phyloP scores from a whole-genome alignment of 2,329 filamentous ascomycete genomes.

The Penicillium sp. region DNA sequence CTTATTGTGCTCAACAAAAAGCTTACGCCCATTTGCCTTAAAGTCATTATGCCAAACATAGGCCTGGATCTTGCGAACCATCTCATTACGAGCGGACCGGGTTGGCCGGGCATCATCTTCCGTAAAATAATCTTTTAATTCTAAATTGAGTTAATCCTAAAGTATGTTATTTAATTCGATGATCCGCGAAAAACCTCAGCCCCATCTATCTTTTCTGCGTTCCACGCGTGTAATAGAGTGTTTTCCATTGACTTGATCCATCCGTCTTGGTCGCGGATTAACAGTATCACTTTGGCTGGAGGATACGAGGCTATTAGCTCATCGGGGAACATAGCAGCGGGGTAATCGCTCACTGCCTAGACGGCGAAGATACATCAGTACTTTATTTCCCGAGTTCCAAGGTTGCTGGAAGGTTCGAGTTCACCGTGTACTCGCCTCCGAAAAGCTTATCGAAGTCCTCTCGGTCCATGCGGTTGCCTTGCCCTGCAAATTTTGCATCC shows the following conservation, averaged over 20 bases:
- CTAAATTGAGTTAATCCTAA: too few relatives aligned
- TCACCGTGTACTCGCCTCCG: background rate
- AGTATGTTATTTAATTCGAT: too few relatives aligned
- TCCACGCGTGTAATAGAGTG: background rate
- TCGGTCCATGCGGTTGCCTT: background rate
- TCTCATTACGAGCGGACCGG: background rate
- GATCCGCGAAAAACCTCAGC: too few relatives aligned
- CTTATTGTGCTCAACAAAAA: background rate
- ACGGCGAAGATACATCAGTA: background rate
- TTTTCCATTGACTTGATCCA: slow-evolving; percentile 9
- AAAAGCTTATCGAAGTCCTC: background rate
- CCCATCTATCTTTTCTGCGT: background rate
- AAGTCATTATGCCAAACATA: background rate
- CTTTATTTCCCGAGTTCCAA: background rate
- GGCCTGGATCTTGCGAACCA: background rate
- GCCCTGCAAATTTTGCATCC: background rate
- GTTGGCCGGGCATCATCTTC: background rate
- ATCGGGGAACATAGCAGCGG: slow-evolving; percentile 14
- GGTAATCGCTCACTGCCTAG: slow-evolving; percentile 21
- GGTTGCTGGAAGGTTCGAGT: background rate
- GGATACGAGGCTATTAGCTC: slow-evolving; percentile 26
- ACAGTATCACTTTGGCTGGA: slow-evolving; percentile 26
- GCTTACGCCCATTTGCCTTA: background rate
- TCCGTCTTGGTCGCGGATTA: slow-evolving; percentile 16
- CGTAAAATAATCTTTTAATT: too few relatives aligned